A percentile compares a stretch with the other conserved stretches of the same genome.
These are phyloP conservation scores for Thermothelomyces thermophilus DNA, from an alignment of 2,329 filamentous ascomycete genomes.

Conservation along the genomic window DNA sequence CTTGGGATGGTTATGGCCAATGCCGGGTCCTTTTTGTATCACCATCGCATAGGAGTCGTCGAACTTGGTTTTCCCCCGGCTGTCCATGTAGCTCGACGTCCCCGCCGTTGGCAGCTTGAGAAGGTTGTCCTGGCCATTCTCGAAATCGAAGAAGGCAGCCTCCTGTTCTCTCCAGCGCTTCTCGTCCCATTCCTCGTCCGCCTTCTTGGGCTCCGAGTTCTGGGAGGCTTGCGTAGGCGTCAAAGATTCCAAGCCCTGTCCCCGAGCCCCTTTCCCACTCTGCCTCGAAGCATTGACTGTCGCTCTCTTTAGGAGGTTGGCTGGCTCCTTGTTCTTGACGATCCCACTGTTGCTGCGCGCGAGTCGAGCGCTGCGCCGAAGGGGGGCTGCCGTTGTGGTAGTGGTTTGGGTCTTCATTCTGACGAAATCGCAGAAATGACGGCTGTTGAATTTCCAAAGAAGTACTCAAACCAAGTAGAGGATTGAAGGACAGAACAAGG, in stretches of 20 bases:
- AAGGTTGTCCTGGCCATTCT: neutral
- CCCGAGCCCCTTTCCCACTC: too few relatives aligned
- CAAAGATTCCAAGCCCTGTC: neutral
- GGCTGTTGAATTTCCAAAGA: neutral
- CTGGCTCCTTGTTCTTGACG: neutral
- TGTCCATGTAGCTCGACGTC: neutral
- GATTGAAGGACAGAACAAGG: neutral
- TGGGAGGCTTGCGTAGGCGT: too few relatives aligned
- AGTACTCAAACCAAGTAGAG: slow-evolving; percentile 1
- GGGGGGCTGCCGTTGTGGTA: neutral
- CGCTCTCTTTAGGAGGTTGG: neutral
- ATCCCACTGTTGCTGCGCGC: neutral
- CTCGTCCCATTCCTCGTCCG: too few relatives aligned
- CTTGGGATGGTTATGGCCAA: slow-evolving; percentile 16
- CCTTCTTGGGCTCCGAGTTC: too few relatives aligned
- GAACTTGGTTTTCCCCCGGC: neutral
- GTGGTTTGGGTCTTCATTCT: neutral
- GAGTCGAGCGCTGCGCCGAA: neutral
- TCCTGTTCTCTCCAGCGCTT: neutral
- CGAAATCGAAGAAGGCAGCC: neutral
- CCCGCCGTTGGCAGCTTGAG: neutral
- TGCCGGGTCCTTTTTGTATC: neutral
- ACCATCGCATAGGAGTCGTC: slow-evolving; percentile 8
- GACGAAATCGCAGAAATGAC: neutral
- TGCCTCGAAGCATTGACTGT: neutral